These are phyloP conservation scores for Pneumocystis carinii DNA, from an alignment of 1,139 yeast species.

Conservation along the genomic window DNA sequence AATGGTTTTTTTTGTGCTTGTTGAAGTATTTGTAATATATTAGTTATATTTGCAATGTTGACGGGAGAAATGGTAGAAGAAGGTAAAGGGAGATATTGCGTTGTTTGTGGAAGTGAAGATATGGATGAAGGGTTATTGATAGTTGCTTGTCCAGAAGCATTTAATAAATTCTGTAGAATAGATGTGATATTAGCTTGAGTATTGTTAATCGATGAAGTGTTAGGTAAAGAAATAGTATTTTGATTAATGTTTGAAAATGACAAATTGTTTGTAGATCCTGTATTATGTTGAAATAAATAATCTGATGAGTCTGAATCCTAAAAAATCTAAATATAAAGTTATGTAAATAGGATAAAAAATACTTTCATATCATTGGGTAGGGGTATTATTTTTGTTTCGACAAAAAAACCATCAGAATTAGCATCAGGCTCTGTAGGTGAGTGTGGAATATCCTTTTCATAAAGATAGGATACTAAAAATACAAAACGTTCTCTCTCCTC, in stretches of 20 bases:
- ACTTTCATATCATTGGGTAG: slow-evolving; percentile 3
- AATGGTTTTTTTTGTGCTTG: background rate
- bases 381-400: slow-evolving; percentile 5
- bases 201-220: background rate
- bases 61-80: background rate
- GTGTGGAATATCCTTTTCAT: slow-evolving; percentile 20
- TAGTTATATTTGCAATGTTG: background rate
- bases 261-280: background rate
- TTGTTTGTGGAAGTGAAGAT: background rate
- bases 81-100: background rate
- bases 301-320: background rate
- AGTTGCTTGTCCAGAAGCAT: background rate
- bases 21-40: background rate
- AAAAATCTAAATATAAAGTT: background rate
- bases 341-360: background rate
- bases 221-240: background rate
- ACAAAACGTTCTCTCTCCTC: slow-evolving; percentile 19
- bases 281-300: background rate
- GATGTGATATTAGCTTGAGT: background rate
- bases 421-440: slow-evolving; percentile 21
- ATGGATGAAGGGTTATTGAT: background rate
- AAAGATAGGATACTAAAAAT: slow-evolving; percentile 19
- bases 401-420: background rate
- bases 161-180: background rate
- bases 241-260: background rate